Base-by-base conservation (phyloP, 2,329 filamentous ascomycete genomes). In the Sporothrix pallida region DNA sequence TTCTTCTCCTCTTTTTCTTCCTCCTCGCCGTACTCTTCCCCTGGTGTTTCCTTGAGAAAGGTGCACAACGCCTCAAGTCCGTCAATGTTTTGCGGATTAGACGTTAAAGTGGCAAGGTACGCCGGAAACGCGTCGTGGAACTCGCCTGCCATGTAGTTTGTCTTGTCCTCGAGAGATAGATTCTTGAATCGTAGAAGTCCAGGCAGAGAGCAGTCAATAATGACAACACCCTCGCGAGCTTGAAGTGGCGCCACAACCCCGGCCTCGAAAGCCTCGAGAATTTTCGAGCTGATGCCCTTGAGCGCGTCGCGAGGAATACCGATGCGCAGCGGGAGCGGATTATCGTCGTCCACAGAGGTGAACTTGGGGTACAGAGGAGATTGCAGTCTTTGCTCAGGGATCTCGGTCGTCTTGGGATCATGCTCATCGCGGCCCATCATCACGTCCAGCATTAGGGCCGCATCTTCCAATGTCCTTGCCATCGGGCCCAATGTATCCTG, bases 401-500 rank as follows among this genome's bases (percentile, higher is more conserved):
- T 90, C 0, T 86, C 86, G 0, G 83, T 79, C 0, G 91, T 93
- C 78, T 91, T 90, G 77, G 91, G 90, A 79, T 93, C 91, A 2
- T 84, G 90, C 2, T 84, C 81, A 0, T 92, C 90, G 1, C 83
- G 78, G 0, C 91, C 91, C 3, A 88, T 87, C 52, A 94, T 92
- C 3, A 87, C 87, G 72, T 89, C 84, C 0, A 93, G 84, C 2
- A 88, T 83, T 75, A 89, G 87, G 0, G 88, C 88, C 0, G 91
- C 90, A 77, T 94, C 92, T 15, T 85, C 85, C 2, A 94, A 88
- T 0, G 87, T 92, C 26, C 88, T 85, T 0, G 88, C 88, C 81
- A 94, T 89, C 0, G 87, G 85, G 0, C 92, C 91, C 0, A 93
- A 84, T 0, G 87, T 90, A 77, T 94, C 92, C 77, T 91, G 89